Base-by-base conservation (phyloP, 2,329 filamentous ascomycete genomes). In the Aspergillus sp. region DNA sequence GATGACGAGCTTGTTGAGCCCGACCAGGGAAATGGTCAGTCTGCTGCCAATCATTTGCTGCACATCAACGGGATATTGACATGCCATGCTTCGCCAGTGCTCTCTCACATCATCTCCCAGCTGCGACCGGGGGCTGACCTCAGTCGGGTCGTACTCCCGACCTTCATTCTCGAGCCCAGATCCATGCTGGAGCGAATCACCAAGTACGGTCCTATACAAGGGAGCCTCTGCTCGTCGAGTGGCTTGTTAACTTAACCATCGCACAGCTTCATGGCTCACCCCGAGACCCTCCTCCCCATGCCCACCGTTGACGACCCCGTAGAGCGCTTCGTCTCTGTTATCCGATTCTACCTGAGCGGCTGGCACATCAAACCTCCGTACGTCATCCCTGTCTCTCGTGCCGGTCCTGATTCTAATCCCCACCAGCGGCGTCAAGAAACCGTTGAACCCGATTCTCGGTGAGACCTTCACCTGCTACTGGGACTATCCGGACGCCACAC, bases 121-220 rank as follows among this genome's bases (percentile, higher is more conserved):
- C 72, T 98, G 42, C 82, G 91, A 42, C 91, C 91, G 8, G 91
- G 91, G 44, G 91, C 91, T 51, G 91, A 98, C 60, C 70, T 98
- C 48, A 94, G 86, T 63, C 78, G 89, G 49, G 88, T 98, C 41
- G 89, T 91, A 22, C 71, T 98, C 35, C 91, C 91, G 25, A 98
- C 91, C 29, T 98, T 98, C 60, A 98, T 98, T 52, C 77, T 98
- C 48, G 91, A 98, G 62, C 91, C 91, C 15, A 80, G 88, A 53
- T 95, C 88, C 49, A 98, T 98, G 91, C 69, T 98, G 50, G 91
- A 98, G 66, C 78, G 91, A 49, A 98, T 98, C 58, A 98, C 91
- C 53, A 98, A 98, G 88, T 94, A 68, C 46, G 78, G 67, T 10
- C n/a, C 14, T 26, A 10, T 17, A 29, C 22, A 24, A 27, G 12